A percentile compares a stretch with the other conserved stretches of the same genome.
Conservation (phyloP, 106 monocot species). For the Gastrodia elata region DNA sequence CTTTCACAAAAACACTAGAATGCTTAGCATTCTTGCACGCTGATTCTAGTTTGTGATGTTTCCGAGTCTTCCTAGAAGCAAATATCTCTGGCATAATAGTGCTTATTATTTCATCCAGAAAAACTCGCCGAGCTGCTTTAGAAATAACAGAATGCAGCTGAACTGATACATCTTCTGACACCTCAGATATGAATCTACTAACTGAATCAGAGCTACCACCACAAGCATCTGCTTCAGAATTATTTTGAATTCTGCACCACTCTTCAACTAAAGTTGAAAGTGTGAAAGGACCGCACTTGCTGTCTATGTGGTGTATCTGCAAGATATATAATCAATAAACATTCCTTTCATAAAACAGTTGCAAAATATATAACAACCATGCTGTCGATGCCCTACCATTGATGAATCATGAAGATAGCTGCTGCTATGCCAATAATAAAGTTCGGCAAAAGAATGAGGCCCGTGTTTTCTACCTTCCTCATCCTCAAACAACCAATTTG, state of each 20-base stretch:
- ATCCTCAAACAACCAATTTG: conserved; percentile 86
- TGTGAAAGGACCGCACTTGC: conserved; percentile 62
- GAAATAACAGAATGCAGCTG: conserved; percentile 70
- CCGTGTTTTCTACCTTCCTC: conserved; percentile 65
- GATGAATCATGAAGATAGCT: conserved; percentile 66
- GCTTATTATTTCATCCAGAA: conserved; percentile 79
- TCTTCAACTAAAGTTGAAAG: conserved; percentile 65
- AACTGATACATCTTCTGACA: conserved; percentile 52
- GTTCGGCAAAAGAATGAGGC: conserved; percentile 74
- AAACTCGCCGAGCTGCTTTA: conserved; percentile 62
- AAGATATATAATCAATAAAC: conserved; percentile 9
- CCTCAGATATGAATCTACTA: conserved; percentile 28
- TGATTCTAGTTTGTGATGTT: conserved; percentile 8
- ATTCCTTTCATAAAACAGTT: not conserved
- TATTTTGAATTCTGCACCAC: conserved; percentile 32
- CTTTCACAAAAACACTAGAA: conserved; percentile 12
- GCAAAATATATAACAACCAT: not conserved
- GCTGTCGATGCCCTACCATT: conserved; percentile 39
- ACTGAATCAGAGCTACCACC: conserved; percentile 15
- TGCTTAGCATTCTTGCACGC: conserved; percentile 20
- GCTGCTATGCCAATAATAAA: conserved; percentile 70
- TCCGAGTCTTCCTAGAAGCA: conserved; percentile 46
- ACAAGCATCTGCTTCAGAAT: conserved; percentile 17
- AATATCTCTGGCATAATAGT: conserved; percentile 57
- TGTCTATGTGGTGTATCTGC: conserved; percentile 62